Percentiles rank a stretch among this genome's conserved stretches.
These are phyloP conservation scores for Erodium trifolium DNA, from an alignment of 441 rosid species.

Conservation along the genomic window DNA sequence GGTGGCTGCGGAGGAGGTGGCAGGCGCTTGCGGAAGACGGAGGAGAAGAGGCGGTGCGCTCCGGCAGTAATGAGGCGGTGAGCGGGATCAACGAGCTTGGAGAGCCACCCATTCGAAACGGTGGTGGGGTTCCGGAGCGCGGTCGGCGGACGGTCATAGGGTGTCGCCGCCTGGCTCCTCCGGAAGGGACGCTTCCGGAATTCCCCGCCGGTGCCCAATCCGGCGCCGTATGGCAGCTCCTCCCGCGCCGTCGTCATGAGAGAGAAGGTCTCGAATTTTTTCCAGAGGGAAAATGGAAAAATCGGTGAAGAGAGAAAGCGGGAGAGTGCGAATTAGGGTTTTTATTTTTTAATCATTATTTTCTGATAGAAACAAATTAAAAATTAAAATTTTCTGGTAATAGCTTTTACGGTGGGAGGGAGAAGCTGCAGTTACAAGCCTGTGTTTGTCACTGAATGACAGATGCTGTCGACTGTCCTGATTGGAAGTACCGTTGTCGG, in stretches of 20 bases:
- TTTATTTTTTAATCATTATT: too few relatives aligned
- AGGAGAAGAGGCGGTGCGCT: slow-evolving; percentile 65
- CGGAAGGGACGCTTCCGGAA: slow-evolving; percentile 38
- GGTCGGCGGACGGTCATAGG: slow-evolving; percentile 66
- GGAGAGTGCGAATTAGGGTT: too few relatives aligned
- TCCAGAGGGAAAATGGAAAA: neutral
- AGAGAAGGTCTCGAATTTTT: neutral
- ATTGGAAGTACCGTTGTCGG: too few relatives aligned
- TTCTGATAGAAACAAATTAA: too few relatives aligned
- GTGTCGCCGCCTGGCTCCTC: slow-evolving; percentile 38
- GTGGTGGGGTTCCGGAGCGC: slow-evolving; percentile 10
- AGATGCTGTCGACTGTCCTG: too few relatives aligned
- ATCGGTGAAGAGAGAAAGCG: neutral
- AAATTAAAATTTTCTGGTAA: too few relatives aligned
- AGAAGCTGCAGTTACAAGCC: too few relatives aligned
- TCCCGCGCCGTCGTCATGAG: slow-evolving; percentile 66
- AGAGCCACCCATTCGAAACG: slow-evolving; percentile 36
- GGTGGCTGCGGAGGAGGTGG: slow-evolving; percentile 12
- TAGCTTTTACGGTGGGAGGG: too few relatives aligned
- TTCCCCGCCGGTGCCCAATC: slow-evolving; percentile 68
- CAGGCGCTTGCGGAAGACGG: slow-evolving; percentile 73
- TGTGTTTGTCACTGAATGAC: too few relatives aligned
- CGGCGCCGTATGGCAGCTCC: slow-evolving; percentile 31
- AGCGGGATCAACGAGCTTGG: slow-evolving; percentile 27
- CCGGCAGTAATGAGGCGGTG: slow-evolving; percentile 43